Conservation (phyloP, 192 early-diverging fungal genomes). For the Rhizoclosmatium sp. region DNA sequence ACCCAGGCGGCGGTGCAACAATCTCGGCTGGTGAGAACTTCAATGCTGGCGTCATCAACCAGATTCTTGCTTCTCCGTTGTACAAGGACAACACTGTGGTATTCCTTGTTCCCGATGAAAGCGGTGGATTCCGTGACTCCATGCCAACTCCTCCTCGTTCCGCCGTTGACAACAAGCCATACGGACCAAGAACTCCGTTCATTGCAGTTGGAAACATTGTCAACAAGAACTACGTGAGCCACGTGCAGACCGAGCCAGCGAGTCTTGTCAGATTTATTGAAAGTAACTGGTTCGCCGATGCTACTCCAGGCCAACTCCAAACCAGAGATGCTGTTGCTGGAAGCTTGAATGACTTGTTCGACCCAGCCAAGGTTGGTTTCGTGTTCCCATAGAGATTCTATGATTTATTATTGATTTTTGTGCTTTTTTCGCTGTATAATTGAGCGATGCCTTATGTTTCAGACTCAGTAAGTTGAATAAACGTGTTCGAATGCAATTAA, state of each 20-base stretch:
- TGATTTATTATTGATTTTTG: too few species aligned
- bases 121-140: slow-evolving; percentile 28
- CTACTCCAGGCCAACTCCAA: slow-evolving; percentile 27
- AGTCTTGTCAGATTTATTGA: slow-evolving; percentile 33
- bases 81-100: slow-evolving; percentile 32
- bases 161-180: slow-evolving; percentile 13
- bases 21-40: slow-evolving; percentile 35
- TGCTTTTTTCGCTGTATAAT: too few species aligned
- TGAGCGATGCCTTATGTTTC: too few species aligned
- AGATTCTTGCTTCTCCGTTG: neutral
- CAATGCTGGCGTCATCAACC: slow-evolving; percentile 16
- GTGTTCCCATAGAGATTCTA: neutral
- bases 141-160: slow-evolving; percentile 3
- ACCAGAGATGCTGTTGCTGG: slow-evolving; percentile 31
- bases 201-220: slow-evolving; percentile 27
- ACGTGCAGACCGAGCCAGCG: slow-evolving; percentile 35
- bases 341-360: slow-evolving; percentile 26
- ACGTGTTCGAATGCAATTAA: too few species aligned
- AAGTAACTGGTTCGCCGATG: slow-evolving; percentile 31
- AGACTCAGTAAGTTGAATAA: too few species aligned
- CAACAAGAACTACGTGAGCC: slow-evolving; percentile 35
- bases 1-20: slow-evolving; percentile 19
- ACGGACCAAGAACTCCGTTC: slow-evolving; percentile 15
- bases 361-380: slow-evolving; percentile 1
- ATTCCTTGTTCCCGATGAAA: slow-evolving; percentile 27